Percentiles rank a stretch among this genome's conserved stretches.
These are phyloP conservation scores for Nemania serpens DNA, from an alignment of 2,329 filamentous ascomycete species.

Conservation along the genomic window DNA sequence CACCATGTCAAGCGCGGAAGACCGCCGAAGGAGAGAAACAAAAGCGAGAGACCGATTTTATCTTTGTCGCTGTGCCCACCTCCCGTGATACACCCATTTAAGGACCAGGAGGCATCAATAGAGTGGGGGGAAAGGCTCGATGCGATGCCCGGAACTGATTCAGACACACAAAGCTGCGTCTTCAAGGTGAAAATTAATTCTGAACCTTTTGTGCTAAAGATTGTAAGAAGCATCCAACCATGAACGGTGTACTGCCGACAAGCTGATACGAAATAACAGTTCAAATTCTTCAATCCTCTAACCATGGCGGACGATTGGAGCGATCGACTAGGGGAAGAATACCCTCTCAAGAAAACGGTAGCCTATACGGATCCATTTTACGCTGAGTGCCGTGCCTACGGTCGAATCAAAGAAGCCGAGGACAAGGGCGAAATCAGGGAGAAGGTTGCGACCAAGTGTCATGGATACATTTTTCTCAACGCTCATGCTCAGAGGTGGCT, in stretches of 20 bases:
- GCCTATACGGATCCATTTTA: constrained; percentile 14
- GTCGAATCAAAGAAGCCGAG: constrained; percentile 3
- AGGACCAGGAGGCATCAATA: constrained; percentile 1
- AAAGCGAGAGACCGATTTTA: not conserved
- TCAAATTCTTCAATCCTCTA: constrained; percentile 5
- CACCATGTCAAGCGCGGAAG: not conserved
- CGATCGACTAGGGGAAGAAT: not conserved
- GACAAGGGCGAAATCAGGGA: constrained; percentile 2
- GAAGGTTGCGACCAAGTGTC: constrained; percentile 8
- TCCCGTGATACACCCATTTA: constrained; percentile 5
- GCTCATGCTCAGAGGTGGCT: constrained; percentile 1
- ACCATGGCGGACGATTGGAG: not conserved
- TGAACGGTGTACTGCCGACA: not conserved
- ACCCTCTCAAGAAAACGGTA: constrained; percentile 2
- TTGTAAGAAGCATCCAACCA: not conserved
- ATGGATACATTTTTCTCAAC: constrained; percentile 7
- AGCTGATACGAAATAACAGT: constrained; percentile 1
- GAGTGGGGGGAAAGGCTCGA: constrained; percentile 5
- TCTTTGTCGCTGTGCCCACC: not conserved
- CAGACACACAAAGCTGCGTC: not conserved
- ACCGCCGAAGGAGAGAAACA: not conserved
- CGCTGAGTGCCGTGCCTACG: constrained; percentile 13
- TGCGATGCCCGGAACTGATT: not conserved
- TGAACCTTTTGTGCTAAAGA: constrained; percentile 11
- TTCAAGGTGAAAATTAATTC: constrained; percentile 13